phyloP scores from a whole-genome alignment of 345 rosid genomes.

The Rubroshorea leprosula region DNA sequence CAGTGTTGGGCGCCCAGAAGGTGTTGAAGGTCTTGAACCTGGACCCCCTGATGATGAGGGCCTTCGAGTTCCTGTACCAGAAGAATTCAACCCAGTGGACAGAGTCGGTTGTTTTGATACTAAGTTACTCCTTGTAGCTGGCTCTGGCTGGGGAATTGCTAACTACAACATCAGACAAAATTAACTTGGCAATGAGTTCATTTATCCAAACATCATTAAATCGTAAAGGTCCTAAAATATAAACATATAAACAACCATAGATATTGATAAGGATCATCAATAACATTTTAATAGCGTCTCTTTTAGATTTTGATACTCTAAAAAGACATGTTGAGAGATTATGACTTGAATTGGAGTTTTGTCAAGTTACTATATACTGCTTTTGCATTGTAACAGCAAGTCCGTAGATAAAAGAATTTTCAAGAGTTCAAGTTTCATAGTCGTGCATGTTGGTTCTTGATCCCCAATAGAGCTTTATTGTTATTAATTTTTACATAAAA shows the following conservation, averaged over 20 bases:
- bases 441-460: constrained; percentile 1
- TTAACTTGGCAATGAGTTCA: constrained; percentile 14
- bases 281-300: too few species aligned
- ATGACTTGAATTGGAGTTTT: too few species aligned
- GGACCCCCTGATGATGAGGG: constrained; percentile 97
- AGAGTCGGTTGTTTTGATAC: constrained; percentile 58
- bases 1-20: constrained; percentile 67
- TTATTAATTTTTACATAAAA: too few species aligned
- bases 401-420: too few species aligned
- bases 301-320: too few species aligned
- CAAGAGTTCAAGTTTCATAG: background rate
- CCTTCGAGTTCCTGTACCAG: constrained; percentile 56
- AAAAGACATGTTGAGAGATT: too few species aligned
- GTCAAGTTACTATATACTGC: background rate
- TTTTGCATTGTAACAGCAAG: constrained; percentile 6
- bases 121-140: constrained; percentile 49
- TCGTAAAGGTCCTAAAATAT: background rate
- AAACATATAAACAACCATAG: too few species aligned
- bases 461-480: background rate
- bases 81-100: constrained; percentile 68
- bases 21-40: constrained; percentile 88
- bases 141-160: constrained; percentile 63
- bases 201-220: constrained; percentile 8
- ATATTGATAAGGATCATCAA: too few species aligned
- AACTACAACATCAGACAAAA: constrained; percentile 43